Conservation (phyloP, 2,329 filamentous ascomycete genomes). For the Aspergillus pseudonomiae region DNA sequence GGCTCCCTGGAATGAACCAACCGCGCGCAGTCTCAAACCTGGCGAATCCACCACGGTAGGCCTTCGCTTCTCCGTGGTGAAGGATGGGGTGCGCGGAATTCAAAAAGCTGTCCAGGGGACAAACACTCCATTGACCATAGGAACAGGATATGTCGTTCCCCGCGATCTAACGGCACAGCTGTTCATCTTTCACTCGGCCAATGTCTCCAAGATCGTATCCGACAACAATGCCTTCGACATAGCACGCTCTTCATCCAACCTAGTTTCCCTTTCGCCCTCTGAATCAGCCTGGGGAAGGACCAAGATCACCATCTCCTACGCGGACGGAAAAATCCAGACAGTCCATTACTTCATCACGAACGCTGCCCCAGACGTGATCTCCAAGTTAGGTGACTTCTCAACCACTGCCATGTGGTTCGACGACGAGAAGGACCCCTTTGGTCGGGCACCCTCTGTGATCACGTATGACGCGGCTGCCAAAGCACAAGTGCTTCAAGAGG, state of each 20-base stretch:
- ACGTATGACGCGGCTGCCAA: constrained; percentile 53
- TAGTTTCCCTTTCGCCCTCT: constrained; percentile 33
- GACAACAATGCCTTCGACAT: constrained; percentile 39
- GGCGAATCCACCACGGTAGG: constrained; percentile 54
- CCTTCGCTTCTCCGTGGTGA: constrained; percentile 54
- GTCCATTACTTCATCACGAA: constrained; percentile 62
- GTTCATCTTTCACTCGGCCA: constrained; percentile 44
- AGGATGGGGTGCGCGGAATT: constrained; percentile 50
- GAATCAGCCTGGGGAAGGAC: constrained; percentile 53
- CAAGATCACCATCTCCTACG: constrained; percentile 53
- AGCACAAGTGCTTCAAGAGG: constrained; percentile 41
- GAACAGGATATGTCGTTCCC: constrained; percentile 59
- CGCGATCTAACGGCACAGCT: constrained; percentile 52
- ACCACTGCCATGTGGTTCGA: constrained; percentile 58
- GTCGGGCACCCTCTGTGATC: constrained; percentile 58
- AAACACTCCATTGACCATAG: constrained; percentile 54
- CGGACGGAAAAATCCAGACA: constrained; percentile 53
- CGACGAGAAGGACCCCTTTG: constrained; percentile 57
- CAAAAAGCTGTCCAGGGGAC: constrained; percentile 50
- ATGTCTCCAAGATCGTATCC: constrained; percentile 3
- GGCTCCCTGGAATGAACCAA: constrained; percentile 59
- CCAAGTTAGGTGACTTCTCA: constrained; percentile 57
- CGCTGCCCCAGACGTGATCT: constrained; percentile 46
- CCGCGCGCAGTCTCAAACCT: constrained; percentile 49
- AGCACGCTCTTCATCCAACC: background rate